Evolutionary conservation across 176 grass and related monocot species (phyloP), one percentile per base, ranked within the genome.

Genomic region (Triticum dicoccoides): DNA sequence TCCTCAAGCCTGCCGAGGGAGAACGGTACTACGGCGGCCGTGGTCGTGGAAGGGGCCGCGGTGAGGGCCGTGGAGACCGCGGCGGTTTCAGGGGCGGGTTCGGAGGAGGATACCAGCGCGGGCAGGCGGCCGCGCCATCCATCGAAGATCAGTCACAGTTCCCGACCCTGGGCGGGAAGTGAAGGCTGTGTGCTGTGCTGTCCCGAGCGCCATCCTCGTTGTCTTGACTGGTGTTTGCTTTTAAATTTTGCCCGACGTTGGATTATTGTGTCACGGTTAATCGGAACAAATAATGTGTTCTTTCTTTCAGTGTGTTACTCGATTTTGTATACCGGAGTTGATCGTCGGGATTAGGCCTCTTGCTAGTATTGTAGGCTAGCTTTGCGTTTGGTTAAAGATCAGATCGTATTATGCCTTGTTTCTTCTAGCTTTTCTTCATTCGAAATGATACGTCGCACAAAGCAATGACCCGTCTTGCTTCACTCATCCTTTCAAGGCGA

Each of bases 1-100:
- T 98, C 65, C 80, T 98, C 63, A 98, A 98, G 85, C 93, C 91
- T 20, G 86, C 88, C 25, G 91, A 98, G 85, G 93, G 95, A 34
- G 91, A 93, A 67, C 84, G 88, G 20, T 85, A 80, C 83, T 90
- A 92, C 52, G 90, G 81, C 2, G 89, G 95, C 3, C 93, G 93
- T 63, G 95, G 93, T 1, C 93, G 93, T 37, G 91, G 91, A 35
- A 91, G 88, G 51, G 93, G 88, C 4, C 89, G 93, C 2, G 87
- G 89, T 11, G 85, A 87, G 35, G 93, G 88, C 4, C 87, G 89
- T 17, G 87, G 89, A 9, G 85, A 87, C 18, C 90, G 87, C 69
- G 93, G 89, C 12, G 87, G 81, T 45, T 90, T 81, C 61, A 72
- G 86, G 82, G 86, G 91, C 82, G 86, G 88, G 61, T 90, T 69